phyloP scores from a whole-genome alignment of 2,329 filamentous ascomycete genomes.

The Dactylellina sp. region DNA sequence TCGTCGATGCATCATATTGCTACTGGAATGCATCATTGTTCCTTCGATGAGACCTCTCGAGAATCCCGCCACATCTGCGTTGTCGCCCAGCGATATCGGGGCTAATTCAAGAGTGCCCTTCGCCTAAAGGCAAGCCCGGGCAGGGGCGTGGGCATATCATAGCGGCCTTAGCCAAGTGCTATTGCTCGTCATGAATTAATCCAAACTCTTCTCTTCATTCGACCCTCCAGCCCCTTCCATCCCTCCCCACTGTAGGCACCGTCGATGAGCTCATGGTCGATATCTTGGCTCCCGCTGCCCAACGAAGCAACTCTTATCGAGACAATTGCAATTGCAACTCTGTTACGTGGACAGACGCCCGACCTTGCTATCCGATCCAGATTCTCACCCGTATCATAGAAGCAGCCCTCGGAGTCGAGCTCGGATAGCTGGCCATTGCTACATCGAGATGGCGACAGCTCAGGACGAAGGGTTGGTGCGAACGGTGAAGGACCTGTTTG shows the following conservation, averaged over 20 bases:
- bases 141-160: too few species aligned
- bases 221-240: not conserved
- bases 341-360: constrained; percentile 14
- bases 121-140: constrained; percentile 28
- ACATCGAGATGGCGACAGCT: constrained; percentile 46
- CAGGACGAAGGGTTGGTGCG: constrained; percentile 66
- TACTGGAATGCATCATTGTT: not conserved
- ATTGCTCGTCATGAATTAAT: not conserved
- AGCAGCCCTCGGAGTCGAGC: not conserved
- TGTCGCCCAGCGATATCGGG: constrained; percentile 30
- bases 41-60: not conserved
- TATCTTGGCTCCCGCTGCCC: not conserved
- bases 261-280: constrained; percentile 12
- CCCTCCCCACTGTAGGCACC: not conserved
- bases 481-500: constrained; percentile 87
- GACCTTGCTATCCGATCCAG: not conserved
- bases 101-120: constrained; percentile 10
- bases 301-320: not conserved
- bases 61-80: constrained; percentile 1
- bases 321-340: constrained; percentile 31
- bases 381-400: constrained; percentile 1
- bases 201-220: not conserved
- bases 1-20: too few species aligned
- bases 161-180: too few species aligned
- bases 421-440: constrained; percentile 1